phyloP scores from a whole-genome alignment of 805 yeast genomes.

The Candida caryicola region DNA sequence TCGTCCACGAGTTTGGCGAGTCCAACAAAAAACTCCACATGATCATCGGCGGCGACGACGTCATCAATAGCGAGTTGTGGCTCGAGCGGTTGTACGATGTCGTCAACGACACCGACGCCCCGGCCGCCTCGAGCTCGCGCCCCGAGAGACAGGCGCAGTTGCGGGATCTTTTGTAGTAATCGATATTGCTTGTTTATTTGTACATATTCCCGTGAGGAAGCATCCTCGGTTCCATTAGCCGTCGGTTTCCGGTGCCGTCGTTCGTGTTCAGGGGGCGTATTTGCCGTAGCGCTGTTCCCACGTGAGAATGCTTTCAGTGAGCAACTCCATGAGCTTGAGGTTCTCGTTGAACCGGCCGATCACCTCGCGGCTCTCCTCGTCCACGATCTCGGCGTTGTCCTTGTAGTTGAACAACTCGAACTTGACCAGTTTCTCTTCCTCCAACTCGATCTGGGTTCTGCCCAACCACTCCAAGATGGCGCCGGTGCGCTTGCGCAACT shows the following conservation, averaged over 20 bases:
- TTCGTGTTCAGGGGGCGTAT: slow-evolving; percentile 34
- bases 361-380: slow-evolving; percentile 24
- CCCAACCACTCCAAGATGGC: slow-evolving; percentile 91
- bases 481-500: slow-evolving; percentile 82
- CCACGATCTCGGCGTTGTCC: slow-evolving; percentile 21
- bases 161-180: slow-evolving; percentile 24
- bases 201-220: neutral
- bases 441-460: slow-evolving; percentile 79
- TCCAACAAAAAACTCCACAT: slow-evolving; percentile 58
- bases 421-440: slow-evolving; percentile 65
- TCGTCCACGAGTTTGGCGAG: slow-evolving; percentile 67
- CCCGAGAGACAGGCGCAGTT: slow-evolving; percentile 42
- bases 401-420: slow-evolving; percentile 45
- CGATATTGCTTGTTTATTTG: neutral
- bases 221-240: neutral
- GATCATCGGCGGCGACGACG: slow-evolving; percentile 68
- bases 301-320: slow-evolving; percentile 63
- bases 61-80: slow-evolving; percentile 37
- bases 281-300: slow-evolving; percentile 80
- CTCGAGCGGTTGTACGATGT: slow-evolving; percentile 30
- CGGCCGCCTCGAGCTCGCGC: slow-evolving; percentile 22
- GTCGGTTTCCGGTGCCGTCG: neutral
- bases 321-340: slow-evolving; percentile 61
- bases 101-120: slow-evolving; percentile 19
- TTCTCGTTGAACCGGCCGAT: slow-evolving; percentile 56